phyloP scores from a whole-genome alignment of 179 eudicot species.

The Patellifolia procumbens region DNA sequence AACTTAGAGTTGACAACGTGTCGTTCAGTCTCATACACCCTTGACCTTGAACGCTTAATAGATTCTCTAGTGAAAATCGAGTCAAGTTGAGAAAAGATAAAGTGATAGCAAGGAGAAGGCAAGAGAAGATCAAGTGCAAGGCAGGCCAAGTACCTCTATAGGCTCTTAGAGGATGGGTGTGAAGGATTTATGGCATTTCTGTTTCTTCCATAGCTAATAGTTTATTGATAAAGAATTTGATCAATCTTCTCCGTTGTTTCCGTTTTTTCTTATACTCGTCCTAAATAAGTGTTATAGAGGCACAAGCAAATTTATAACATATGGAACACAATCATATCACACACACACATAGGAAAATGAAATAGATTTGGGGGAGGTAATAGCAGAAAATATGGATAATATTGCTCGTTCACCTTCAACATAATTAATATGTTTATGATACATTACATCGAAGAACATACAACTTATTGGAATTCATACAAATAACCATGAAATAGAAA shows the following conservation, averaged over 20 bases:
- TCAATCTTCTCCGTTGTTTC: neutral
- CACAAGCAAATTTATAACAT: neutral
- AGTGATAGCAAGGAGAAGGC: neutral
- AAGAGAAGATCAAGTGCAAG: constrained; percentile 7
- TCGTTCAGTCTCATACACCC: neutral
- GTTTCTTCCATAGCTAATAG: neutral
- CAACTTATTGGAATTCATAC: constrained; percentile 23
- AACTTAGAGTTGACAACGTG: neutral
- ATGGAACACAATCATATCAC: neutral
- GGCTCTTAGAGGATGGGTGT: neutral
- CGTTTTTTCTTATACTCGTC: neutral
- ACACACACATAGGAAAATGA: neutral
- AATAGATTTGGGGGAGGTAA: neutral
- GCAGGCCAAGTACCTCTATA: constrained; percentile 4
- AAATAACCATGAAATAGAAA: constrained; percentile 21
- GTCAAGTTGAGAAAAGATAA: neutral
- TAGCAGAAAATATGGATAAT: neutral
- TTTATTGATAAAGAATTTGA: neutral
- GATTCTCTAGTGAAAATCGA: neutral
- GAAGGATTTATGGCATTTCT: neutral
- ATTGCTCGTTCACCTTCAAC: constrained; percentile 7
- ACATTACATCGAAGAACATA: constrained; percentile 27
- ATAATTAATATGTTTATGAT: constrained; percentile 21
- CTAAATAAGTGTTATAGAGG: neutral
- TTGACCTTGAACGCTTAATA: too few species aligned